A percentile compares a stretch with the other conserved stretches of the same genome.
Evolutionary conservation across 352 stramenopile genomes (phyloP).

Genomic region (Pythium guiyangense): DNA sequence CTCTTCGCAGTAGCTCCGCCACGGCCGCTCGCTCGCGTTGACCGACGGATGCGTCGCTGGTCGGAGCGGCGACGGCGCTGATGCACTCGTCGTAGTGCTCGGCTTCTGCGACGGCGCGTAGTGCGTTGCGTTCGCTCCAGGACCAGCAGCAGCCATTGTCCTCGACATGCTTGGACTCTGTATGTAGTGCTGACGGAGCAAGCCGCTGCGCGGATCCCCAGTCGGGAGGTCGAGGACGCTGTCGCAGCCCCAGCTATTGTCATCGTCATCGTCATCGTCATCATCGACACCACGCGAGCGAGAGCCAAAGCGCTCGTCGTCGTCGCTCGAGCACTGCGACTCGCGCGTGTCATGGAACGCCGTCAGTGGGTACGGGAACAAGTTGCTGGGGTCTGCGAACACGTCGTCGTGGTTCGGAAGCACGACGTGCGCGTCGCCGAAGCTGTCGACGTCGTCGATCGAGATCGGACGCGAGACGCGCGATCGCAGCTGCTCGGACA

Average conservation of each 20-base stretch:
- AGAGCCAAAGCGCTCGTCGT: conserved; percentile 12
- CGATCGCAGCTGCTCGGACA: background rate
- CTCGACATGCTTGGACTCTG: background rate
- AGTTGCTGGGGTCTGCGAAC: background rate
- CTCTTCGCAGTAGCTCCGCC: conserved; percentile 72
- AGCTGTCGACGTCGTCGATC: conserved; percentile 7
- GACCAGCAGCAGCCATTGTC: too few species aligned
- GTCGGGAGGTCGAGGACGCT: conserved; percentile 23
- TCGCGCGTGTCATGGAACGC: conserved; percentile 12
- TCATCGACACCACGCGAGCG: background rate
- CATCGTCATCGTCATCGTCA: background rate
- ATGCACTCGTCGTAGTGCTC: background rate
- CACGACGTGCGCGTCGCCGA: background rate
- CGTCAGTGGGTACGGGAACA: too few species aligned
- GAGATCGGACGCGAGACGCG: background rate
- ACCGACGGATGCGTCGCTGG: background rate
- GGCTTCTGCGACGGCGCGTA: too few species aligned
- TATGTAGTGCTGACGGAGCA: background rate
- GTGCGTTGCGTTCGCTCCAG: too few species aligned
- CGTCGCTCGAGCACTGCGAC: conserved; percentile 10
- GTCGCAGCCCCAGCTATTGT: conserved; percentile 22
- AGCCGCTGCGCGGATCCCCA: background rate
- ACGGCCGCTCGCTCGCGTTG: conserved; percentile 28
- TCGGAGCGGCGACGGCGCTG: background rate
- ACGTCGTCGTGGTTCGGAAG: background rate